A percentile compares a stretch with the other conserved stretches of the same genome.
phyloP scores from a whole-genome alignment of 306 rosid genomes.

The Vigna angularis region DNA sequence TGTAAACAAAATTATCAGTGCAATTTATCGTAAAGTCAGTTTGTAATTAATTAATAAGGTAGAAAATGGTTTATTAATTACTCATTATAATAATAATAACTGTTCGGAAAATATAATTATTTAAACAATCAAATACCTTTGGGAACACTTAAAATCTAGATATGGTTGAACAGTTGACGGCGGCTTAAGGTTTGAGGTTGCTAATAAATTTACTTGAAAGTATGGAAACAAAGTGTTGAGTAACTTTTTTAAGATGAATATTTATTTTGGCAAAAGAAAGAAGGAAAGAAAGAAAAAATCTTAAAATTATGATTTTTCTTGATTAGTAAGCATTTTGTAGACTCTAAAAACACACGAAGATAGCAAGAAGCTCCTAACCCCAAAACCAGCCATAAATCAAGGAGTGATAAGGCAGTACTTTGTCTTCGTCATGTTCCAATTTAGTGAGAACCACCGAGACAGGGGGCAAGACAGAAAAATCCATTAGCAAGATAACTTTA shows the following conservation, averaged over 20 bases:
- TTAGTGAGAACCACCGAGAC: neutral
- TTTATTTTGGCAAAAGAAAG: neutral
- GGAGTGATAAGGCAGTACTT: constrained; percentile 37
- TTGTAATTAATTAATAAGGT: too few relatives aligned
- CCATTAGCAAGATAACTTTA: constrained; percentile 15
- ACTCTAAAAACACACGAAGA: neutral
- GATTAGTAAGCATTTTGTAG: neutral
- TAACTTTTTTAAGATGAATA: neutral
- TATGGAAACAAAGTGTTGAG: neutral
- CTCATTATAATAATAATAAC: too few relatives aligned
- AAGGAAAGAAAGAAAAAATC: neutral
- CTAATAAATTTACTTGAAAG: neutral
- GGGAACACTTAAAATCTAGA: neutral
- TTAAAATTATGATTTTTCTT: neutral
- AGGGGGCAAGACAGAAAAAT: constrained; percentile 2
- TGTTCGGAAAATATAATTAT: neutral
- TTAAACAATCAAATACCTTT: neutral
- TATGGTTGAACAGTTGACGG: neutral
- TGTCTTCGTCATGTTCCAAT: constrained; percentile 30
- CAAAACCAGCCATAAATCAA: constrained; percentile 43
- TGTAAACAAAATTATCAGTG: too few relatives aligned
- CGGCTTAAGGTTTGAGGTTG: neutral
- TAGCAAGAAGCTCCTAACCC: constrained; percentile 25
- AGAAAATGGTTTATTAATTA: too few relatives aligned
- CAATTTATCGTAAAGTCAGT: too few relatives aligned